Evolutionary conservation across 2,329 filamentous ascomycete genomes (phyloP).

Genomic region (Paecilomyces dactylethromorphus): DNA sequence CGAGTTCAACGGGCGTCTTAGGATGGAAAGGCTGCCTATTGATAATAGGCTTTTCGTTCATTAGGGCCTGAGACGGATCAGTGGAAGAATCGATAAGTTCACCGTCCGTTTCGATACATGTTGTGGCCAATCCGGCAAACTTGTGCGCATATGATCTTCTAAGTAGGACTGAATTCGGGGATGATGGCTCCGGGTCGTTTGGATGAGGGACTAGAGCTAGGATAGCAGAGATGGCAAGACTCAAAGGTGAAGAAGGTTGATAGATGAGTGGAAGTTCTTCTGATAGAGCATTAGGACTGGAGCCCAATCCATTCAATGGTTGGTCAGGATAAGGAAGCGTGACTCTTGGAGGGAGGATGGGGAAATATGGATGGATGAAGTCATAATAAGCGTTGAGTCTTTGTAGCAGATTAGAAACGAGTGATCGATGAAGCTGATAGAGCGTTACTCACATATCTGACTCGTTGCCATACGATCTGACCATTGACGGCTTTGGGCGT

Average conservation of each 20-base stretch:
- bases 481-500: conserved; percentile 19
- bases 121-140: conserved; percentile 32
- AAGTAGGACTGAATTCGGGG: conserved; percentile 25
- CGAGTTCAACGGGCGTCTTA: conserved; percentile 33
- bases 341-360: conserved; percentile 35
- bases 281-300: conserved; percentile 22
- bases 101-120: conserved; percentile 35
- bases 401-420: conserved; percentile 8
- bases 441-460: conserved; percentile 30
- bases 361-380: conserved; percentile 41
- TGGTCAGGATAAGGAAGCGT: conserved; percentile 21
- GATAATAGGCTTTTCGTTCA: conserved; percentile 21
- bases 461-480: conserved; percentile 35
- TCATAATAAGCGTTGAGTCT: conserved; percentile 42
- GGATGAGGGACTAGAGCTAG: conserved; percentile 38
- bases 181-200: conserved; percentile 29
- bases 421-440: neutral
- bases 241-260: conserved; percentile 35
- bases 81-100: conserved; percentile 35
- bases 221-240: conserved; percentile 37
- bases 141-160: conserved; percentile 34
- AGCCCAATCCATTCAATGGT: conserved; percentile 25
- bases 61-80: conserved; percentile 34
- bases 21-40: conserved; percentile 32
- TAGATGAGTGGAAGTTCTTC: conserved; percentile 27